Conservation (phyloP, 139 green algal species). For the Chlorella sp. region DNA sequence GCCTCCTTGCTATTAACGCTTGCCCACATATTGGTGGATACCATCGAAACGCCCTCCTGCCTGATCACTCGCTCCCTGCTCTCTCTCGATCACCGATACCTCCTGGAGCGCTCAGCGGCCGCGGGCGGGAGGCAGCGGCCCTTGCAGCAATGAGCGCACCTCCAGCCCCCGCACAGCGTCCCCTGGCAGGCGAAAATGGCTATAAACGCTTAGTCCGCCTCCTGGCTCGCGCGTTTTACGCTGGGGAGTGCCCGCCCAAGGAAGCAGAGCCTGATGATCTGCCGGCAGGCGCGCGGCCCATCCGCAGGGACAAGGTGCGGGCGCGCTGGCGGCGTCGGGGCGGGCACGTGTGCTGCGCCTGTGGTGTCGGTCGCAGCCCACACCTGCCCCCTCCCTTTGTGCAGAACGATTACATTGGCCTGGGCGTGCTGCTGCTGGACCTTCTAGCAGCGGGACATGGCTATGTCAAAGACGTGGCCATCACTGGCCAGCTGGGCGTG, state of each 20-base stretch:
- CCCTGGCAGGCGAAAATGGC: conserved; percentile 30
- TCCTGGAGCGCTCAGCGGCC: no score
- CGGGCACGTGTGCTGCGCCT: neutral
- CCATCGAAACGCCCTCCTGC: no score
- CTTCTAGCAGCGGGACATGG: conserved; percentile 42
- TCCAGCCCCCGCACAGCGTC: neutral
- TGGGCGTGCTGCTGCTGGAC: conserved; percentile 50
- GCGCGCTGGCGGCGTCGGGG: neutral
- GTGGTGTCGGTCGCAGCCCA: neutral
- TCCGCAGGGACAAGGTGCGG: conserved; percentile 26
- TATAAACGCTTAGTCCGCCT: conserved; percentile 41
- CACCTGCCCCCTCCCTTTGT: neutral
- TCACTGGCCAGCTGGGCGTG: conserved; percentile 26
- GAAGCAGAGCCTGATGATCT: conserved; percentile 6
- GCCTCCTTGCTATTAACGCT: no score
- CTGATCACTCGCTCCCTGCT: no score
- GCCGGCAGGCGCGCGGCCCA: neutral
- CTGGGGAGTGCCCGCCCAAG: conserved; percentile 34
- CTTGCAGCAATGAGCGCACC: neutral
- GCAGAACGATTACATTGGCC: conserved; percentile 33
- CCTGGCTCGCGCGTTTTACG: conserved; percentile 44
- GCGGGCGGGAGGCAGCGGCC: neutral
- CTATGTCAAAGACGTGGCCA: conserved; percentile 50
- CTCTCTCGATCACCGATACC: no score
- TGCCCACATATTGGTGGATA: no score